Evolutionary conservation across 2,329 filamentous ascomycete genomes (phyloP).

Genomic region (Ambrosiella xylebori): DNA sequence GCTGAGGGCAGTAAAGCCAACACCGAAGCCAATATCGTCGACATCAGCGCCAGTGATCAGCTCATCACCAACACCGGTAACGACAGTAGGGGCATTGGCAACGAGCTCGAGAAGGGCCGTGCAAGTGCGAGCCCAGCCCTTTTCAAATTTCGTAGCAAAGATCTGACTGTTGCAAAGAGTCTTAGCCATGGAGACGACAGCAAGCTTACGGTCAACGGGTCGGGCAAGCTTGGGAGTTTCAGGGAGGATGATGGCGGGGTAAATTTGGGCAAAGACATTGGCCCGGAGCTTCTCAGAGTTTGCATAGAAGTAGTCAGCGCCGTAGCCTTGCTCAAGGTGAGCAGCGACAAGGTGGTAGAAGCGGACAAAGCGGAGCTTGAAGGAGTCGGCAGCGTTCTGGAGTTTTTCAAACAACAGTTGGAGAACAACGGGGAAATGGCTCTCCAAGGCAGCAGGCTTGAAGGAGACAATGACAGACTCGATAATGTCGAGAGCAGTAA

Average conservation of each 20-base stretch:
- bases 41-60: slow-evolving; percentile 75
- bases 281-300: slow-evolving; percentile 68
- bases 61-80: slow-evolving; percentile 50
- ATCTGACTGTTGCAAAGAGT: slow-evolving; percentile 71
- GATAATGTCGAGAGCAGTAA: slow-evolving; percentile 75
- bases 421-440: slow-evolving; percentile 65
- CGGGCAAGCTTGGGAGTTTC: slow-evolving; percentile 77
- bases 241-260: slow-evolving; percentile 70
- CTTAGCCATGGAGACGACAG: slow-evolving; percentile 84
- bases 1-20: slow-evolving; percentile 85
- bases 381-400: slow-evolving; percentile 53
- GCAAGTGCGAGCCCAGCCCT: slow-evolving; percentile 83
- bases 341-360: slow-evolving; percentile 90
- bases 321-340: slow-evolving; percentile 60
- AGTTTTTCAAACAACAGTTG: slow-evolving; percentile 65
- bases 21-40: slow-evolving; percentile 85
- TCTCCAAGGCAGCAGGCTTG: slow-evolving; percentile 48
- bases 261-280: slow-evolving; percentile 67
- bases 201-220: slow-evolving; percentile 80
- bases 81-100: slow-evolving; percentile 63
- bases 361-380: slow-evolving; percentile 73
- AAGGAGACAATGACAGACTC: slow-evolving; percentile 63
- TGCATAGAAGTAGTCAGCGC: slow-evolving; percentile 79
- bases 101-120: slow-evolving; percentile 78
- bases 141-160: slow-evolving; percentile 66